A percentile compares a stretch with the other conserved stretches of the same genome.
phyloP scores from a whole-genome alignment of 2,329 filamentous ascomycete species.

The Phyllosticta ampelicida region DNA sequence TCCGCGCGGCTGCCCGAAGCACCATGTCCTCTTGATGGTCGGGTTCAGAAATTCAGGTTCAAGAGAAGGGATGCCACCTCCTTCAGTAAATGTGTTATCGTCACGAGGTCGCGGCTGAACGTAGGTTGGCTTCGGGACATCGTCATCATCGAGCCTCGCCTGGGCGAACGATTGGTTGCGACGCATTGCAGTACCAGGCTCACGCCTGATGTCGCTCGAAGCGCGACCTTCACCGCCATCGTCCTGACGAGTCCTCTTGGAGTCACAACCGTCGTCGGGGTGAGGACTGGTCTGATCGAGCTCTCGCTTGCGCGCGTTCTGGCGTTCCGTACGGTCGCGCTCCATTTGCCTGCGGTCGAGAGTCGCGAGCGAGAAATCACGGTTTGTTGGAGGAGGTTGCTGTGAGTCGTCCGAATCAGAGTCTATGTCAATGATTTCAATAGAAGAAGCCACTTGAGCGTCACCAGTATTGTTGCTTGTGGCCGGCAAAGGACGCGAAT shows the following conservation, averaged over 20 bases:
- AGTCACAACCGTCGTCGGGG: not conserved
- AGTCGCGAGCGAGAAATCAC: not conserved
- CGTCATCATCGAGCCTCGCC: not conserved
- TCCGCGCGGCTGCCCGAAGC: constrained; percentile 48
- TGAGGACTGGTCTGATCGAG: not conserved
- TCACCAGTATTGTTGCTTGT: not conserved
- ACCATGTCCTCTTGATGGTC: constrained; percentile 72
- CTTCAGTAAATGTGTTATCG: constrained; percentile 9
- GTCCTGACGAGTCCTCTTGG: not conserved
- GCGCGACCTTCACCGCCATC: not conserved
- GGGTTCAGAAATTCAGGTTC: constrained; percentile 45
- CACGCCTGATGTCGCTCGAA: not conserved
- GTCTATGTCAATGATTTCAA: not conserved
- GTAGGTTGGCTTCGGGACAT: not conserved
- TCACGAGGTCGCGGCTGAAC: not conserved
- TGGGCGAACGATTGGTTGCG: not conserved
- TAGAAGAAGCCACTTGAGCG: not conserved
- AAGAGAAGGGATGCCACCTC: constrained; percentile 17
- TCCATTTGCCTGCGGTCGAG: constrained; percentile 79
- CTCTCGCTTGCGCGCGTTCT: constrained; percentile 50
- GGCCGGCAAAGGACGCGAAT: too few species aligned
- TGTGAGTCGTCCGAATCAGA: constrained; percentile 1
- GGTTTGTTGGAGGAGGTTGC: not conserved
- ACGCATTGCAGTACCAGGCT: not conserved
- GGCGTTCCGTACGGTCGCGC: constrained; percentile 62